Conservation (phyloP, 2,329 filamentous ascomycete species). For the Pseudopithomyces maydicus region DNA sequence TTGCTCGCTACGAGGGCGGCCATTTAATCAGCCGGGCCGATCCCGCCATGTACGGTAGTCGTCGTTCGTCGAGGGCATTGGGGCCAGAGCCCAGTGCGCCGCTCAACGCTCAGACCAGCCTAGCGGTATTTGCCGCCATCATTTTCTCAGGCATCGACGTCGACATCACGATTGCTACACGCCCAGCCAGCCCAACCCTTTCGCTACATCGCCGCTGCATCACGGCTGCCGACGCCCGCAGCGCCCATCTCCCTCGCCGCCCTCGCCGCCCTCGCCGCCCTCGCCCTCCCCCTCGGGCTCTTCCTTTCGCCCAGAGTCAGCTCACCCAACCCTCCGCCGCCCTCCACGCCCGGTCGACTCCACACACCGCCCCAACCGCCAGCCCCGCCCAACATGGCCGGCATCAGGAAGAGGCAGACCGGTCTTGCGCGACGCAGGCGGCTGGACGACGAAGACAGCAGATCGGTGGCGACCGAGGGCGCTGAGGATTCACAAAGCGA, state of each 20-base stretch:
- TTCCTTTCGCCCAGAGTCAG: conserved; percentile 25
- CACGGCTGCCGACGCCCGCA: conserved; percentile 31
- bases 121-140: conserved; percentile 9
- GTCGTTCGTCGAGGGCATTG: neutral
- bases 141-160: conserved; percentile 44
- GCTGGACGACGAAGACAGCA: conserved; percentile 46
- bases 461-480: conserved; percentile 53
- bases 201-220: conserved; percentile 28
- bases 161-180: conserved; percentile 32
- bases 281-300: conserved; percentile 17
- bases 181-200: conserved; percentile 21
- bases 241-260: conserved; percentile 17
- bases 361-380: conserved; percentile 20
- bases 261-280: conserved; percentile 13
- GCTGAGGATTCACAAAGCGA: conserved; percentile 69
- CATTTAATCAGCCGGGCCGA: neutral
- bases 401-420: conserved; percentile 42
- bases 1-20: neutral
- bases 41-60: neutral
- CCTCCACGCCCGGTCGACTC: conserved; percentile 23
- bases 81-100: neutral
- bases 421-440: conserved; percentile 45
- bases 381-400: conserved; percentile 37
- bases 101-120: conserved; percentile 5
- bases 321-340: conserved; percentile 25